phyloP scores from a whole-genome alignment of 768 basidiomycete genomes.

The Dioszegia hungarica region DNA sequence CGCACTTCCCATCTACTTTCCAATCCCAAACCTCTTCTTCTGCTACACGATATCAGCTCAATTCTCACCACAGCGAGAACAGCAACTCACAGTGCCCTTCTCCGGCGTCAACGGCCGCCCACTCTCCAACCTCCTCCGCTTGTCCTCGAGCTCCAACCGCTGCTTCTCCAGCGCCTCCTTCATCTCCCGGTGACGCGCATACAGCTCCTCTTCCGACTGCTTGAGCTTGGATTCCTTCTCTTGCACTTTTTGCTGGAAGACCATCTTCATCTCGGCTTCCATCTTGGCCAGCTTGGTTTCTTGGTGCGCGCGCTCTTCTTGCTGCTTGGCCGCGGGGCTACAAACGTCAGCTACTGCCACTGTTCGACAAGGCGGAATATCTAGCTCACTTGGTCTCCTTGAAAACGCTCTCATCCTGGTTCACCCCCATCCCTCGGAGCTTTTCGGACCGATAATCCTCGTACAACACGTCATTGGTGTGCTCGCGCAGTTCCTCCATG shows the following conservation, averaged over 20 bases:
- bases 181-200: conserved; percentile 98
- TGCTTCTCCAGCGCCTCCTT: conserved; percentile 99
- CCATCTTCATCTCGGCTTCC: conserved; percentile 99
- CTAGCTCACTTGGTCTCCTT: conserved; percentile 91
- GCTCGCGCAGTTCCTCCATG: conserved; percentile 98
- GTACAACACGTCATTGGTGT: conserved; percentile 91
- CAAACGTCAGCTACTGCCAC: conserved; percentile 2
- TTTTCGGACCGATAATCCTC: conserved; percentile 99
- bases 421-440: conserved; percentile 92
- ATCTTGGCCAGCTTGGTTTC: conserved; percentile 69
- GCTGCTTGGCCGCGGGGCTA: conserved; percentile 91
- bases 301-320: conserved; percentile 73
- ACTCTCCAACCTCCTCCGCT: conserved; percentile 91
- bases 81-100: conserved; percentile 68
- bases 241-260: conserved; percentile 99
- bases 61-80: neutral
- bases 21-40: conserved; percentile 50
- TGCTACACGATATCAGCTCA: neutral
- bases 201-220: conserved; percentile 98
- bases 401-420: conserved; percentile 96
- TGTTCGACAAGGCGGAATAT: neutral
- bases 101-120: conserved; percentile 94
- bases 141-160: conserved; percentile 89
- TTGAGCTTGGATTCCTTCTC: conserved; percentile 99
- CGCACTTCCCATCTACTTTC: conserved; percentile 42